Evolutionary conservation across 148 eudicot genomes (phyloP).

Genomic region (Euryodendron excelsum): DNA sequence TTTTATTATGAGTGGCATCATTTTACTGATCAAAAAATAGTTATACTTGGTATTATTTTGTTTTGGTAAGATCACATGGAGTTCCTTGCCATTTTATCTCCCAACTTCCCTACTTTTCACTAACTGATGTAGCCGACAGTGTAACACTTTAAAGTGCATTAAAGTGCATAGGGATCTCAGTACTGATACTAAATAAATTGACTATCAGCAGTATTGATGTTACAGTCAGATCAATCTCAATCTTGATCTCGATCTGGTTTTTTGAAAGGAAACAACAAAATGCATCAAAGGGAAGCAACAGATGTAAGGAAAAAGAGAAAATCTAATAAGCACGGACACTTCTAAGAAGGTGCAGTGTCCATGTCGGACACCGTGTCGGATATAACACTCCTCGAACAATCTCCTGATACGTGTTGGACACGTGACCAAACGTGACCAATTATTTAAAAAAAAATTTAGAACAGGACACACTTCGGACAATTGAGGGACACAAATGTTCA

Average conservation of each 20-base stretch:
- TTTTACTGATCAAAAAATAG: too few species aligned
- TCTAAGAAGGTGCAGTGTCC: too few species aligned
- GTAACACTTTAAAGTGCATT: not conserved
- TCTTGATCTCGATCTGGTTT: too few species aligned
- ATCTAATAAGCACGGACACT: too few species aligned
- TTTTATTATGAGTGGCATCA: not conserved
- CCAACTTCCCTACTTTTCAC: not conserved
- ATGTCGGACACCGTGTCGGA: too few species aligned
- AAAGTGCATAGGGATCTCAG: not conserved
- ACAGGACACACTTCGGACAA: too few species aligned
- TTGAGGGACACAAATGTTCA: too few species aligned
- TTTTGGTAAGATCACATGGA: not conserved
- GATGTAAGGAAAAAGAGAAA: not conserved
- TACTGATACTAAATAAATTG: not conserved
- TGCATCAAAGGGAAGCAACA: not conserved
- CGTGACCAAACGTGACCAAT: too few species aligned
- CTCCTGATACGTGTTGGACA: too few species aligned
- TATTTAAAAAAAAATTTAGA: too few species aligned
- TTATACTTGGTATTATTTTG: not conserved
- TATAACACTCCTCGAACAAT: too few species aligned
- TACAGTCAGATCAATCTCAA: not conserved
- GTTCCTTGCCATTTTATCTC: not conserved
- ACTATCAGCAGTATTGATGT: not conserved
- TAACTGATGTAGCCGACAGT: not conserved
- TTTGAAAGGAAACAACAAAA: not conserved